Evolutionary conservation across 139 green algal species (phyloP).

Genomic region (Chlorella sp.): DNA sequence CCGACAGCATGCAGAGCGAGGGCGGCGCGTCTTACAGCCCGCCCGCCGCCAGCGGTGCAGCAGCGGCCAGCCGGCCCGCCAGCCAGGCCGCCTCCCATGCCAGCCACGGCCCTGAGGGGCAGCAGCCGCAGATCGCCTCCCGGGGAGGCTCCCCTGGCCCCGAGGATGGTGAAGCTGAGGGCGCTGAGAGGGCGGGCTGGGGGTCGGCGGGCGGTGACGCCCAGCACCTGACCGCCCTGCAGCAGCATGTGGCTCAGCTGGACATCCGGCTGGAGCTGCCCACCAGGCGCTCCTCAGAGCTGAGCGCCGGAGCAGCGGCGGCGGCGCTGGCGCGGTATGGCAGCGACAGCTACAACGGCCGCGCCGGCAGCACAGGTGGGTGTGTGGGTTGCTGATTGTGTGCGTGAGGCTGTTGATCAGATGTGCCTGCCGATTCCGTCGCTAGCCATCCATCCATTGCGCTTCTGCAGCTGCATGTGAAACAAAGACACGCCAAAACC

Average conservation of each 20-base stretch:
- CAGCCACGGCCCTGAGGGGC: too few species aligned
- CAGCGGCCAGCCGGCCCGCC: not conserved
- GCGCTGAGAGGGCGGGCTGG: not conserved
- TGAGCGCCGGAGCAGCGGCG: not conserved
- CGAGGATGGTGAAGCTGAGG: not conserved
- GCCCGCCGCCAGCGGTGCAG: too few species aligned
- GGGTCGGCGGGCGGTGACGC: not conserved
- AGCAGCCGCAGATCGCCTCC: not conserved
- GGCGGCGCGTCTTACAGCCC: not conserved
- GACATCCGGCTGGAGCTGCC: slow-evolving; percentile 13
- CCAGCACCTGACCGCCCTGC: slow-evolving; percentile 21
- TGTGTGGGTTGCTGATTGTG: too few species aligned
- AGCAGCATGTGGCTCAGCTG: slow-evolving; percentile 11
- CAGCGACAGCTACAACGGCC: not conserved
- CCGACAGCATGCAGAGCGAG: slow-evolving; percentile 9
- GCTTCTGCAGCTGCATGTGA: too few species aligned
- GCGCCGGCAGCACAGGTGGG: slow-evolving; percentile 11
- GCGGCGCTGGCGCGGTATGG: not conserved
- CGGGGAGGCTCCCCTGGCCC: not conserved
- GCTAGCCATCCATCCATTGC: too few species aligned
- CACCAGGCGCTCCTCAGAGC: not conserved
- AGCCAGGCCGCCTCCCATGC: too few species aligned
- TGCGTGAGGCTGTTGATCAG: too few species aligned
- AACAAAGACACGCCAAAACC: not conserved
- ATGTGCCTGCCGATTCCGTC: too few species aligned